Percentiles rank a stretch among this genome's conserved stretches.
phyloP scores from a whole-genome alignment of 2,329 filamentous ascomycete species.

The Trichoderma atrobrunneum region DNA sequence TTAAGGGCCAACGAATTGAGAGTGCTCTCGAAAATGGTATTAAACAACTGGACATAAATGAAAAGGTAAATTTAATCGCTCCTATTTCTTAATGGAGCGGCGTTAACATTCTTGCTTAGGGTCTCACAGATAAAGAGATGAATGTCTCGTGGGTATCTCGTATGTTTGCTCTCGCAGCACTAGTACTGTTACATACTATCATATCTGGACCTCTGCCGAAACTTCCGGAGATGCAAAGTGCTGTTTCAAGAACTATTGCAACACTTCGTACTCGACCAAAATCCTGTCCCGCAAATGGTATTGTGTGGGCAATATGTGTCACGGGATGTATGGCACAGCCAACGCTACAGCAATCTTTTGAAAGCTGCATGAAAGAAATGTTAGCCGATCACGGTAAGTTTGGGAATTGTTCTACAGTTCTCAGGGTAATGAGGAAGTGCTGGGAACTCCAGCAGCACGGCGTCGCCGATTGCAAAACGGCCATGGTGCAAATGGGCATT shows the following conservation, averaged over 20 bases:
- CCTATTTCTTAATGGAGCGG: rapidly evolving
- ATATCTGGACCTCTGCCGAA: not conserved
- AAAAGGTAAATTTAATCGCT: not conserved
- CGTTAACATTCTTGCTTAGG: not conserved
- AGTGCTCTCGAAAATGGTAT: not conserved
- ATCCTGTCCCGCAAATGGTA: not conserved
- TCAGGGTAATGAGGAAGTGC: not conserved
- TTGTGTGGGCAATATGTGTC: not conserved
- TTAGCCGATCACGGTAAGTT: not conserved
- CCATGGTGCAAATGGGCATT: not conserved
- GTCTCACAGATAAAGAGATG: not conserved
- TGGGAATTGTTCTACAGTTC: not conserved
- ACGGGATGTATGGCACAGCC: not conserved
- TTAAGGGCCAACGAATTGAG: not conserved
- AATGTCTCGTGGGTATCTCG: not conserved
- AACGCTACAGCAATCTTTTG: not conserved
- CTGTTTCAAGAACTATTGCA: not conserved
- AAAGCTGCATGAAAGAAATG: not conserved
- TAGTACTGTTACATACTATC: not conserved
- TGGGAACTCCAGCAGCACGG: not conserved
- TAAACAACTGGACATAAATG: not conserved
- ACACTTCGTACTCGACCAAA: not conserved
- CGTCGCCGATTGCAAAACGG: not conserved
- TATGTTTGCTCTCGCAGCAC: not conserved
- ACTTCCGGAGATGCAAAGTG: not conserved